phyloP scores from a whole-genome alignment of 2,329 filamentous ascomycete species.

The Xylariaceae sp. region DNA sequence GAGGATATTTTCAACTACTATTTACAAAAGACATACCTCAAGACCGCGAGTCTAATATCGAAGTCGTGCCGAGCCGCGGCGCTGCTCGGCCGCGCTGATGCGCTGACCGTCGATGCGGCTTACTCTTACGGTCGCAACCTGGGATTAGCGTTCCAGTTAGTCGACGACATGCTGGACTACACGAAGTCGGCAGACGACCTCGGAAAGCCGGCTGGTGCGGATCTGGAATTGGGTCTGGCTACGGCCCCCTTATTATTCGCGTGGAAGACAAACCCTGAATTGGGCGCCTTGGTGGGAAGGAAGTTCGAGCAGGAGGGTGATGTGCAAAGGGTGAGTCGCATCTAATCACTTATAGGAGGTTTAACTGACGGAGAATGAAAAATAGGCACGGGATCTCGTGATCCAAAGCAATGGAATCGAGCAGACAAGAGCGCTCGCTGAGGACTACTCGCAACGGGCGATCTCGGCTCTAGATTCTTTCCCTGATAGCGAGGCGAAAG shows the following conservation, averaged over 20 bases:
- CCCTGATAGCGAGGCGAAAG: slow-evolving; percentile 91
- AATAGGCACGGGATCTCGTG: slow-evolving; percentile 80
- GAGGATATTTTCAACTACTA: slow-evolving; percentile 91
- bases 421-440: slow-evolving; percentile 82
- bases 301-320: slow-evolving; percentile 84
- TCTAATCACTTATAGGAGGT: neutral
- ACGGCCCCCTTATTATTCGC: slow-evolving; percentile 93
- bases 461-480: slow-evolving; percentile 78
- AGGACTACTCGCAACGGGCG: slow-evolving; percentile 85
- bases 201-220: slow-evolving; percentile 91
- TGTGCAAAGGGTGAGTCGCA: slow-evolving; percentile 64
- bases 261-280: slow-evolving; percentile 81
- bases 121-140: slow-evolving; percentile 92
- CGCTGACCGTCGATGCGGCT: slow-evolving; percentile 78
- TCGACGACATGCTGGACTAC: slow-evolving; percentile 97
- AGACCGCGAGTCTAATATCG: slow-evolving; percentile 90
- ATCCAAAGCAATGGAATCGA: slow-evolving; percentile 79
- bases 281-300: slow-evolving; percentile 83
- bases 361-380: slow-evolving; percentile 14
- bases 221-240: slow-evolving; percentile 86
- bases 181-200: slow-evolving; percentile 78
- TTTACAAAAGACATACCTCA: slow-evolving; percentile 96
- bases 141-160: slow-evolving; percentile 91
- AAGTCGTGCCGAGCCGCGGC: slow-evolving; percentile 92
- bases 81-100: slow-evolving; percentile 71